Evolutionary conservation across 2,329 filamentous ascomycete species (phyloP).

Genomic region (Blastomyces emzantsi): DNA sequence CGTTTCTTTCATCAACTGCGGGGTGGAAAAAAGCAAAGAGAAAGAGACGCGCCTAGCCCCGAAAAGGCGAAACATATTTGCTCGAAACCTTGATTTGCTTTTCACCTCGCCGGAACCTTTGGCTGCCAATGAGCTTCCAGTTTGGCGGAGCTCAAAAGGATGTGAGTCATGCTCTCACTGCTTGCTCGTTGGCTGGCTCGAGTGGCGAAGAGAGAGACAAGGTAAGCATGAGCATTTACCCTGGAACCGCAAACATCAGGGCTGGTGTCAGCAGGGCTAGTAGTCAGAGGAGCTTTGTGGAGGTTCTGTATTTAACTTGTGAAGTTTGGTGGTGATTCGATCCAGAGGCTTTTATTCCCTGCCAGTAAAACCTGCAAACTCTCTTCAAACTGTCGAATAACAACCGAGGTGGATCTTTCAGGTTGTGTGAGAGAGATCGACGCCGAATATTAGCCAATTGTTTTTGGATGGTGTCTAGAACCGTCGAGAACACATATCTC

Average conservation of each 20-base stretch:
- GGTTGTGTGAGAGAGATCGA: neutral
- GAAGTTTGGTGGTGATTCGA: neutral
- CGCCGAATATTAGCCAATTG: neutral
- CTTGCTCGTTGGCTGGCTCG: neutral
- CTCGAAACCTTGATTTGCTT: neutral
- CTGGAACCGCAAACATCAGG: neutral
- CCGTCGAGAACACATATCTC: neutral
- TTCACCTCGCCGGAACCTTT: too few species aligned
- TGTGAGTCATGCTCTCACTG: neutral
- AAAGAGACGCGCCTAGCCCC: constrained; percentile 1
- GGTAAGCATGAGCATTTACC: neutral
- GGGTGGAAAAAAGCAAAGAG: neutral
- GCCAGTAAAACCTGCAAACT: neutral
- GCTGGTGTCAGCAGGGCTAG: neutral
- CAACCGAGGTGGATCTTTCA: neutral
- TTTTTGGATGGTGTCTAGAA: neutral
- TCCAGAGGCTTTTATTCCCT: neutral
- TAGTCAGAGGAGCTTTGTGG: neutral
- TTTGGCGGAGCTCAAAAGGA: neutral
- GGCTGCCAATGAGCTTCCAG: neutral
- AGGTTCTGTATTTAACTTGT: neutral
- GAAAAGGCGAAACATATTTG: constrained; percentile 1
- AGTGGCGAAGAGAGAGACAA: neutral
- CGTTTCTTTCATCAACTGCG: neutral
- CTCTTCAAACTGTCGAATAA: constrained; percentile 2